Evolutionary conservation across 345 rosid species (phyloP).

Genomic region (Aquilaria sinensis): DNA sequence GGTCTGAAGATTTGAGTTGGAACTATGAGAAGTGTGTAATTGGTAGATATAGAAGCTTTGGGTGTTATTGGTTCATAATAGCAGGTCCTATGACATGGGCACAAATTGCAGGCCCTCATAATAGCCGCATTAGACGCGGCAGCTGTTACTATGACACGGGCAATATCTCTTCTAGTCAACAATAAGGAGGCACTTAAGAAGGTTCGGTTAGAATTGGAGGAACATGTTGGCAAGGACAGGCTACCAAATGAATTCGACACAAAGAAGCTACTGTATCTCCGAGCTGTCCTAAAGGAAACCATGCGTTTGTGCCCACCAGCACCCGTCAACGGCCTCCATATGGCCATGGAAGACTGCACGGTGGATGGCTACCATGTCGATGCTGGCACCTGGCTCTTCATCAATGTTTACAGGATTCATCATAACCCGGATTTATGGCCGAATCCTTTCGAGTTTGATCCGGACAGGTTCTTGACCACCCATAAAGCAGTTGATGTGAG

Average conservation of each 20-base stretch:
- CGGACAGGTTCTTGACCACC: slow-evolving; percentile 25
- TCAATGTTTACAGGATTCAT: slow-evolving; percentile 13
- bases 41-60: too few species aligned
- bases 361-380: slow-evolving; percentile 21
- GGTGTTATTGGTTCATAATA: too few species aligned
- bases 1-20: too few species aligned
- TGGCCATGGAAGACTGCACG: slow-evolving; percentile 14
- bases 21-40: too few species aligned
- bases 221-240: too few species aligned
- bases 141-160: slow-evolving; percentile 34
- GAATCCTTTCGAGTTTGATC: slow-evolving; percentile 23
- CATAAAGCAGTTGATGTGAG: background rate
- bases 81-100: too few species aligned
- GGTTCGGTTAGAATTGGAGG: slow-evolving; percentile 35
- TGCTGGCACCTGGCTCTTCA: background rate
- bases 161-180: slow-evolving; percentile 37
- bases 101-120: slow-evolving; percentile 25
- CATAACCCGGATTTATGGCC: slow-evolving; percentile 25
- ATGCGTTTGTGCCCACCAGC: background rate
- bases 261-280: slow-evolving; percentile 12
- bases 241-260: slow-evolving; percentile 2
- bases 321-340: slow-evolving; percentile 19
- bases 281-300: slow-evolving; percentile 29
- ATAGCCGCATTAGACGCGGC: slow-evolving; percentile 37
- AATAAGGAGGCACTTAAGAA: slow-evolving; percentile 17